These are phyloP conservation scores for Pseudozyma tsukubaensis DNA, from an alignment of 1,284 basidiomycete genomes.

Conservation along the genomic window DNA sequence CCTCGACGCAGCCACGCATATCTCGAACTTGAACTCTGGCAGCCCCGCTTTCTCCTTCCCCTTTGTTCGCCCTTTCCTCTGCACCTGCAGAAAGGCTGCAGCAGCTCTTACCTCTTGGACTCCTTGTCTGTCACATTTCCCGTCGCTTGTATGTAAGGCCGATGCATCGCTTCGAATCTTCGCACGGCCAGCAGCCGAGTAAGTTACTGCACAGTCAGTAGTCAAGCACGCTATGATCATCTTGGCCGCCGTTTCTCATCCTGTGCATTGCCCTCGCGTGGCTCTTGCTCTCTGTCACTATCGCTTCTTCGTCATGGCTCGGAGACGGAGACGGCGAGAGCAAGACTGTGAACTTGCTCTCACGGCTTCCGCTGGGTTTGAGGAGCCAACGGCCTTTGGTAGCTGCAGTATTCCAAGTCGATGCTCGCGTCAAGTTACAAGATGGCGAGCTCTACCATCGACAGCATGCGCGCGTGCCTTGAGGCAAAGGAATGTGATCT, in stretches of 20 bases:
- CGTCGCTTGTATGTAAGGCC: not conserved
- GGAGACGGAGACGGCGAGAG: not conserved
- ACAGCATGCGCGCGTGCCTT: no score
- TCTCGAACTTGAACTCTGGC: not conserved
- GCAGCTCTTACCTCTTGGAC: not conserved
- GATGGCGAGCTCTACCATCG: no score
- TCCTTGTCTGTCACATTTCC: slow-evolving; percentile 1
- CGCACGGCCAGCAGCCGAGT: not conserved
- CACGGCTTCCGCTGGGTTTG: not conserved
- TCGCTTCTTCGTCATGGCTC: not conserved
- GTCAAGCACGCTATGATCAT: no score
- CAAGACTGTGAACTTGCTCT: not conserved
- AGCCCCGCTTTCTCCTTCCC: not conserved
- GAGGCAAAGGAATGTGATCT: no score
- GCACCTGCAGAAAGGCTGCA: slow-evolving; percentile 4
- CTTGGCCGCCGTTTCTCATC: not conserved
- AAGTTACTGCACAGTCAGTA: no score
- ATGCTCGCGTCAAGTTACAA: no score
- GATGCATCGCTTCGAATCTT: slow-evolving; percentile 3
- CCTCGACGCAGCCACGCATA: slow-evolving; percentile 14
- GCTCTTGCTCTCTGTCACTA: not conserved
- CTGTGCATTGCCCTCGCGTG: not conserved
- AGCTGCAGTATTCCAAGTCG: no score
- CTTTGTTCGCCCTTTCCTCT: no score
- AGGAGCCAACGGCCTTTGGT: no score